Conservation (phyloP, 495 filamentous ascomycete species). For the Glonium stellatum region DNA sequence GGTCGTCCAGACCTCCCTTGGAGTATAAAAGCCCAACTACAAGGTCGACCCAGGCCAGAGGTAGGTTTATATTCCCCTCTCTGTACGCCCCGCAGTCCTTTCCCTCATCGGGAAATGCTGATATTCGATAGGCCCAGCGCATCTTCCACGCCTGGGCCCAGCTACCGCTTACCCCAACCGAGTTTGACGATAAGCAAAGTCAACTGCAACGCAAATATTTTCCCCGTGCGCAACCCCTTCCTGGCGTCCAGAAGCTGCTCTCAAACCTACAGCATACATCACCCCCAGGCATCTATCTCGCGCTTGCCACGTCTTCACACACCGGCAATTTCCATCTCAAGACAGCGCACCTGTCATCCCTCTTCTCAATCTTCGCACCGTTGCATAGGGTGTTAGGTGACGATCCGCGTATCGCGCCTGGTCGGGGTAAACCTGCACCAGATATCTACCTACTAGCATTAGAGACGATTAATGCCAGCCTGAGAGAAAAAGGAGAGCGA, state of each 20-base stretch:
- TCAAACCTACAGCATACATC: conserved; percentile 42
- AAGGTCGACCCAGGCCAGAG: conserved; percentile 78
- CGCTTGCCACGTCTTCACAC: conserved; percentile 77
- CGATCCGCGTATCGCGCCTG: conserved; percentile 69
- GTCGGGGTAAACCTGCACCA: conserved; percentile 84
- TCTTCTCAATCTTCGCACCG: conserved; percentile 67
- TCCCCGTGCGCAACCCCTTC: conserved; percentile 63
- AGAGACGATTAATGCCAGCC: conserved; percentile 68
- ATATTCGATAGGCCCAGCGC: conserved; percentile 41
- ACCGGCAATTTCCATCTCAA: conserved; percentile 69
- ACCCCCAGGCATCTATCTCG: conserved; percentile 58
- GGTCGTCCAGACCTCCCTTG: conserved; percentile 70
- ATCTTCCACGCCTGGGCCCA: conserved; percentile 81
- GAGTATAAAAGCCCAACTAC: conserved; percentile 87
- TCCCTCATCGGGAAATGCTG: conserved; percentile 4
- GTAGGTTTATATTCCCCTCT: conserved; percentile 33
- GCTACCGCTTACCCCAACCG: conserved; percentile 62
- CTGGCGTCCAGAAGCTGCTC: conserved; percentile 69
- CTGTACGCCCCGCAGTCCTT: neutral
- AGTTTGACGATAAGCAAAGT: conserved; percentile 53
- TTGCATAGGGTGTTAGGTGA: conserved; percentile 74
- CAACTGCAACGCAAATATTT: conserved; percentile 65
- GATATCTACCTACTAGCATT: conserved; percentile 92
- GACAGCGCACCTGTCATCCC: conserved; percentile 59
- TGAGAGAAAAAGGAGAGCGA: conserved; percentile 51